Percentiles rank a stretch among this genome's conserved stretches.
Conservation (phyloP, 352 stramenopile genomes). For the Globisporangium alternatum region DNA sequence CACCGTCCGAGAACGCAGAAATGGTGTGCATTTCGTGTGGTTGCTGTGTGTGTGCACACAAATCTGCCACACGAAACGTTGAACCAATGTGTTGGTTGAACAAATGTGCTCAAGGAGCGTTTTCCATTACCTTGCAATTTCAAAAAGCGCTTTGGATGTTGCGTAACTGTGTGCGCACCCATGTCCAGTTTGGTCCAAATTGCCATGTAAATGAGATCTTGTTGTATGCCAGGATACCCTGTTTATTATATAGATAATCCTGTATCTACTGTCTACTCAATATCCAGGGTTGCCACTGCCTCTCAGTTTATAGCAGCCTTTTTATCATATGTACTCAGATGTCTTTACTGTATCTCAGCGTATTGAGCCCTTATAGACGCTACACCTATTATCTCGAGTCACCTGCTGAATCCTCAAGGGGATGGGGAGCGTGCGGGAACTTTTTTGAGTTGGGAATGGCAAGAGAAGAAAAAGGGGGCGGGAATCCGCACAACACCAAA, state of each 20-base stretch:
- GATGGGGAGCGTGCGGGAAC: constrained; percentile 5
- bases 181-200: not conserved
- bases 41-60: too few relatives aligned
- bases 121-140: too few relatives aligned
- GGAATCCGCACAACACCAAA: constrained; percentile 1
- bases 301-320: not conserved
- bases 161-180: not conserved
- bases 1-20: too few relatives aligned
- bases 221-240: not conserved
- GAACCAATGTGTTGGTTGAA: too few relatives aligned
- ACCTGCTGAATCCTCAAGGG: not conserved
- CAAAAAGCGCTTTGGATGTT: not conserved
- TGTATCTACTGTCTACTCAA: not conserved
- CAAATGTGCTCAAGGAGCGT: too few relatives aligned
- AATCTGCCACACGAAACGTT: too few relatives aligned
- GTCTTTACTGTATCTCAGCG: too few relatives aligned
- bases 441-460: constrained; percentile 8
- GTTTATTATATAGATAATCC: not conserved
- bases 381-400: too few relatives aligned
- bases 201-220: not conserved
- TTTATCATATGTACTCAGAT: too few relatives aligned
- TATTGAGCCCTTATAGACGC: too few relatives aligned
- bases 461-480: constrained; percentile 5
- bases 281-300: not conserved
- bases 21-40: too few relatives aligned